These are phyloP conservation scores for Cantharellus anzutake DNA, from an alignment of 768 basidiomycete species.

Conservation along the genomic window DNA sequence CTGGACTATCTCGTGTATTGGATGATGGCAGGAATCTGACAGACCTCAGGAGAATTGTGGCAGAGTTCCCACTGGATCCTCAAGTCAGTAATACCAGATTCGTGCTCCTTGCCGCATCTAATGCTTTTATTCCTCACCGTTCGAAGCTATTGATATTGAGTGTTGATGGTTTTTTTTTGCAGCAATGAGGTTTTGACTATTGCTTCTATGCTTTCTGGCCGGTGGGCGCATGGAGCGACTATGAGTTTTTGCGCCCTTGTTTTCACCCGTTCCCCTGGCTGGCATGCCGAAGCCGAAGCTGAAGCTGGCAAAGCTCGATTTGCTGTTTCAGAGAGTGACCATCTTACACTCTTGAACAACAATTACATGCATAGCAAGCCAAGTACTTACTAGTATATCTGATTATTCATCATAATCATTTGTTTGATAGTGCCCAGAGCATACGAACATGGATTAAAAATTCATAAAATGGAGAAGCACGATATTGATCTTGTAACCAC, in stretches of 20 bases:
- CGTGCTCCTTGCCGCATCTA: neutral
- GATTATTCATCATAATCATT: slow-evolving; percentile 6
- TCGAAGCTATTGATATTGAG: slow-evolving; percentile 88
- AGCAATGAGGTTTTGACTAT: slow-evolving; percentile 92
- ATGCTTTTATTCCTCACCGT: slow-evolving; percentile 25
- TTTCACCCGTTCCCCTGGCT: slow-evolving; percentile 81
- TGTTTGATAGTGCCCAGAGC: slow-evolving; percentile 54
- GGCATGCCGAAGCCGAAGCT: slow-evolving; percentile 75
- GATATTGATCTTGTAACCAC: slow-evolving; percentile 60
- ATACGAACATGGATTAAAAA: slow-evolving; percentile 89
- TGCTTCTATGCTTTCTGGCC: slow-evolving; percentile 90
- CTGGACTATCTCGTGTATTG: slow-evolving; percentile 83
- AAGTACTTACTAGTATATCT: neutral
- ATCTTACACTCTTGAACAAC: slow-evolving; percentile 86
- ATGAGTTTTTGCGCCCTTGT: slow-evolving; percentile 22
- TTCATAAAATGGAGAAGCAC: slow-evolving; percentile 74
- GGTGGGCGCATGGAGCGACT: slow-evolving; percentile 10
- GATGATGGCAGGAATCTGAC: slow-evolving; percentile 92
- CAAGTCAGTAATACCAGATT: slow-evolving; percentile 34
- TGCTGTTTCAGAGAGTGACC: slow-evolving; percentile 90
- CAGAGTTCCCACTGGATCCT: slow-evolving; percentile 97
- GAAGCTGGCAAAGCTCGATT: slow-evolving; percentile 80
- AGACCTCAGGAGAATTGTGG: slow-evolving; percentile 75
- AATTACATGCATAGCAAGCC: slow-evolving; percentile 57
- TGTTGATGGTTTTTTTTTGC: slow-evolving; percentile 88